Base-by-base conservation (phyloP, 139 green algal genomes). In the Zygnema cylindricum region DNA sequence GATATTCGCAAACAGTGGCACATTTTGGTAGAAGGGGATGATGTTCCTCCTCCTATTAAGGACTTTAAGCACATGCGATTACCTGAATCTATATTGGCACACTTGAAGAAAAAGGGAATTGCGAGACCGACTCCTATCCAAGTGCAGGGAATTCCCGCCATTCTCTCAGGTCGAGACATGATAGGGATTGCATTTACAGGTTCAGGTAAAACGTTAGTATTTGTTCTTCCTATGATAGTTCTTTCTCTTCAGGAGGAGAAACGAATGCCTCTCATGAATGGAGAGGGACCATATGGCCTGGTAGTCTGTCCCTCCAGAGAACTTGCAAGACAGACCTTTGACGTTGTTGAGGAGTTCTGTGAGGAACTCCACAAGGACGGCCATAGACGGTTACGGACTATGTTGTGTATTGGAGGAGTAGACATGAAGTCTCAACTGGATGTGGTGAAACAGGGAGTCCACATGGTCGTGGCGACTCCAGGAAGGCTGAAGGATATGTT, bases 101-200 rank as follows among this genome's bases (percentile, higher is more conserved):
- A 57, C 69, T 93, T 99, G 75, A 92, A 94, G 71, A 63, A 35
- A 43, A 96, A 96, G 83, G 94, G 95, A 76, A 99, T 99, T 91
- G 93, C 92, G 35, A 55, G 82, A 42, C 88, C 90, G 43, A 91
- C 89, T 32, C 88, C 88, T 36, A 90, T 91, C 73, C 78, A 91
- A 73, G 96, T 98, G 85, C 97, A 97, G 93, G 98, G 96, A 54
- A 89, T 99, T 73, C 97, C 98, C 2, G 94, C 96, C 69, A 94
- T 98, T 30, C 92, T 99, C 38, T 94, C 95, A 21, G 98, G 98
- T 0, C 87, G 98, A 0, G 98, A 99, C 95, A 99, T 99, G 94
- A 99, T 99, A 75, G 98, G 98, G 69, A 98, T 99, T 82, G 96
- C 96, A 0, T 99, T 97, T 94, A 99, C 98, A 1, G 98, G 98